Conservation (phyloP, 495 filamentous ascomycete species). For the Melanomma pulvis-pyrius region DNA sequence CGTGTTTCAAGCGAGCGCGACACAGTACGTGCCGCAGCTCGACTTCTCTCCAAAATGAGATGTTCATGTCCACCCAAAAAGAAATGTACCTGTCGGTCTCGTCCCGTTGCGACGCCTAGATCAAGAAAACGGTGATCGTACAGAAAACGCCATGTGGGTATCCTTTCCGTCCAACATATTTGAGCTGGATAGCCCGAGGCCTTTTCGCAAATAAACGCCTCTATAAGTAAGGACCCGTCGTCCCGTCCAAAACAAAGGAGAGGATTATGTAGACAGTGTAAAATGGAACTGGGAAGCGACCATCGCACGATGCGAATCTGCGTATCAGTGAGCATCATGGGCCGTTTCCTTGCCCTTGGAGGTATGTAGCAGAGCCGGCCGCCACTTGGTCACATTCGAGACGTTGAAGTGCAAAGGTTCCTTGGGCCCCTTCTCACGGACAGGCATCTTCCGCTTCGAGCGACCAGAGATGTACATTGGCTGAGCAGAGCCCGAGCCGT, state of each 20-base stretch:
- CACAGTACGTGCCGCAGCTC: no score
- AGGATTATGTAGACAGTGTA: neutral
- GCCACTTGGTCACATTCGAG: slow-evolving; percentile 31
- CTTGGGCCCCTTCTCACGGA: slow-evolving; percentile 34
- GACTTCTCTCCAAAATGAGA: no score
- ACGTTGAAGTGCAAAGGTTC: slow-evolving; percentile 40
- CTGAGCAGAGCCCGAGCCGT: slow-evolving; percentile 15
- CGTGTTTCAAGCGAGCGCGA: neutral
- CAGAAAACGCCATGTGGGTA: slow-evolving; percentile 29
- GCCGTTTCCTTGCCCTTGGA: slow-evolving; percentile 36
- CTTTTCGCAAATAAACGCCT: slow-evolving; percentile 35
- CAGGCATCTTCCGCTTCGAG: slow-evolving; percentile 39
- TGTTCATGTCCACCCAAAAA: neutral
- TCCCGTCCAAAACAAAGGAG: slow-evolving; percentile 4
- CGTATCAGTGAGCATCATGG: slow-evolving; percentile 7
- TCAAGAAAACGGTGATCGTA: slow-evolving; percentile 8
- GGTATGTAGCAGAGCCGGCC: slow-evolving; percentile 26
- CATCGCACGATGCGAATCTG: slow-evolving; percentile 3
- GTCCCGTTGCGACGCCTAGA: neutral
- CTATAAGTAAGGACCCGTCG: slow-evolving; percentile 5
- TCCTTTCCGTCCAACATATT: slow-evolving; percentile 8
- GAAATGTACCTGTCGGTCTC: neutral
- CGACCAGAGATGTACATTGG: slow-evolving; percentile 39
- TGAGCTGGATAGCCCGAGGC: slow-evolving; percentile 4
- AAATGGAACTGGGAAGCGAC: neutral